Conservation (phyloP, 1,284 basidiomycete genomes). For the Papiliotrema nemorosa region DNA sequence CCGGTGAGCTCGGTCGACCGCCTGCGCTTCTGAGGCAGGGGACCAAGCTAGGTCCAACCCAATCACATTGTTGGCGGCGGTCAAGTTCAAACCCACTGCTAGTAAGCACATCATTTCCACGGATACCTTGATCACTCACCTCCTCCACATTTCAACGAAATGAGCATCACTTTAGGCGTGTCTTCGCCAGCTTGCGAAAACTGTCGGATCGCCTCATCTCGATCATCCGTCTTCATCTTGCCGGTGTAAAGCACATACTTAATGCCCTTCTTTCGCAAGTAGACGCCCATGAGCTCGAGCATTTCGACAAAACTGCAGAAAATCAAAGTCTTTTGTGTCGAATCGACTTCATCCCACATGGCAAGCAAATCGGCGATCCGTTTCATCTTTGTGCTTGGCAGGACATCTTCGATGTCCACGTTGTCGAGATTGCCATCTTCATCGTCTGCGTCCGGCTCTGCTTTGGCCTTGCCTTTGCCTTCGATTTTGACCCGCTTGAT, state of each 20-base stretch:
- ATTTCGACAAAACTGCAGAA: slow-evolving; percentile 32
- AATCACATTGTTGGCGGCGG: slow-evolving; percentile 38
- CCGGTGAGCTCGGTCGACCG: slow-evolving; percentile 61
- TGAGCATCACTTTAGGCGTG: slow-evolving; percentile 40
- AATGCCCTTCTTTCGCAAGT: slow-evolving; percentile 28
- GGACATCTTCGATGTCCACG: slow-evolving; percentile 23
- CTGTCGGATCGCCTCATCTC: slow-evolving; percentile 35
- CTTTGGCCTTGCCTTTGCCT: slow-evolving; percentile 14
- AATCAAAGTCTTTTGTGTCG: slow-evolving; percentile 6
- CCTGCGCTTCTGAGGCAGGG: slow-evolving; percentile 41
- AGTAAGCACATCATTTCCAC: slow-evolving; percentile 17
- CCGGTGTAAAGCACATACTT: slow-evolving; percentile 40
- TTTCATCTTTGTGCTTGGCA: slow-evolving; percentile 42
- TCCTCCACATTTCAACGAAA: slow-evolving; percentile 45
- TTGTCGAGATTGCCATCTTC: slow-evolving; percentile 50
- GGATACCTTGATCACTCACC: too few species aligned
- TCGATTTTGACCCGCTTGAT: slow-evolving; percentile 9
- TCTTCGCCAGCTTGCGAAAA: slow-evolving; percentile 29
- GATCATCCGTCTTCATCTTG: slow-evolving; percentile 35
- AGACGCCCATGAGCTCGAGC: slow-evolving; percentile 39
- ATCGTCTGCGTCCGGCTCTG: slow-evolving; percentile 3
- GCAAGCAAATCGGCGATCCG: slow-evolving; percentile 14
- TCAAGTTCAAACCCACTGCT: slow-evolving; percentile 44
- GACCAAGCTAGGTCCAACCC: slow-evolving; percentile 47
- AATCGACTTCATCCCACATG: background rate